Percentiles rank a stretch among this genome's conserved stretches.
phyloP scores from a whole-genome alignment of 441 rosid genomes.

The Flueggea neowawraea region DNA sequence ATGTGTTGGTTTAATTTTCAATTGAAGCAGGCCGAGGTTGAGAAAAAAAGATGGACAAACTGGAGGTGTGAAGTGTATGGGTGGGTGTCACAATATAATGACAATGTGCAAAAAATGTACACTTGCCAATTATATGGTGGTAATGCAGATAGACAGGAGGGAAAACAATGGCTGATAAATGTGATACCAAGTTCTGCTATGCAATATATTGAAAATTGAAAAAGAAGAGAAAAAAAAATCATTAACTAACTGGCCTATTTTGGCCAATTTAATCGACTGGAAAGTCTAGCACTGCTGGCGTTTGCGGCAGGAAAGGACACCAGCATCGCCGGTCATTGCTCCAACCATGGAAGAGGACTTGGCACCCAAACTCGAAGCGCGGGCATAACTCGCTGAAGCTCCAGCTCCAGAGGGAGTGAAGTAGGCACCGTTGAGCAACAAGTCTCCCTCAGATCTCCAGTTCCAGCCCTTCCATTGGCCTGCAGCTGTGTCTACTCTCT shows the following conservation, averaged over 20 bases:
- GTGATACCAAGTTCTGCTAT: conserved; percentile 11
- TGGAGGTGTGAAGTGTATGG: conserved; percentile 12
- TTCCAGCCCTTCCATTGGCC: conserved; percentile 78
- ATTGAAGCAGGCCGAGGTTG: conserved; percentile 86
- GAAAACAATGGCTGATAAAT: conserved; percentile 28
- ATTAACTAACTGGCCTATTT: background rate
- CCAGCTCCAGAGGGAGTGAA: conserved; percentile 91
- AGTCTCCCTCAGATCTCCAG: conserved; percentile 95
- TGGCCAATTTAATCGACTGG: conserved; percentile 1
- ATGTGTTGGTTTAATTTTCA: conserved; percentile 18
- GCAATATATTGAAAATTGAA: background rate
- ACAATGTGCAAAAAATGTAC: conserved; percentile 51
- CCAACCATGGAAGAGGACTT: conserved; percentile 86
- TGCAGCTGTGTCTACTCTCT: conserved; percentile 69
- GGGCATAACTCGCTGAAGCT: conserved; percentile 84
- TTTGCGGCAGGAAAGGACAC: conserved; percentile 63
- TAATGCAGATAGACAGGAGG: conserved; percentile 16
- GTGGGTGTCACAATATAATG: conserved; percentile 19
- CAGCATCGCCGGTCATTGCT: conserved; percentile 69
- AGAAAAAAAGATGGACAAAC: conserved; percentile 26
- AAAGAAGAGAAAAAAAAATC: conserved; percentile 1
- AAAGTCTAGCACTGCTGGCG: conserved; percentile 52
- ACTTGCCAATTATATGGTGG: conserved; percentile 38
- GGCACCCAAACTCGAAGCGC: conserved; percentile 92
- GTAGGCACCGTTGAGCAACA: conserved; percentile 81